Percentiles rank a stretch among this genome's conserved stretches.
Conservation (phyloP, 2,329 filamentous ascomycete species). For the Fusarium dlaminii region DNA sequence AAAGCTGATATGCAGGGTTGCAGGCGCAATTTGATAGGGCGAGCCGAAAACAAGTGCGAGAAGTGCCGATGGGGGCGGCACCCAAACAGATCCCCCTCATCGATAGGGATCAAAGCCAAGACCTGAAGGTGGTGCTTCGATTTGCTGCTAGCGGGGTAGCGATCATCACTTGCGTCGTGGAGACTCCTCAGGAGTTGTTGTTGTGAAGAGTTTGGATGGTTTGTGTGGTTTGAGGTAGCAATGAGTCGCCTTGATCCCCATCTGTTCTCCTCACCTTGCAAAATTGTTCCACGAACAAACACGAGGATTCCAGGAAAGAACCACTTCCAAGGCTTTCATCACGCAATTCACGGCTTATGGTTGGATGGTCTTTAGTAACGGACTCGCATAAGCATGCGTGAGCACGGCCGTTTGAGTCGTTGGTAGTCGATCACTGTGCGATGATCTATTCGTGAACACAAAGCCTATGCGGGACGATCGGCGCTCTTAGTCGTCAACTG, state of each 20-base stretch:
- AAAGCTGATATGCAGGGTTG: conserved; percentile 37
- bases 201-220: background rate
- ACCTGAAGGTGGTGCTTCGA: conserved; percentile 20
- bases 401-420: conserved; percentile 33
- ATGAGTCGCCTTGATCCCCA: background rate
- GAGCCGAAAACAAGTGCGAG: conserved; percentile 21
- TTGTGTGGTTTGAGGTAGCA: background rate
- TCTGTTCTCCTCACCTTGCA: background rate
- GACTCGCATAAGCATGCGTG: conserved; percentile 28
- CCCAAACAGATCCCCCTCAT: conserved; percentile 29
- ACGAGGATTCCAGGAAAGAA: background rate
- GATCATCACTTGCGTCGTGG: conserved; percentile 21
- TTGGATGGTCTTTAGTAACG: conserved; percentile 13
- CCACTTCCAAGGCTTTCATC: background rate
- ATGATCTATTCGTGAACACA: conserved; percentile 23
- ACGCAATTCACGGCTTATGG: conserved; percentile 7
- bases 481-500: conserved; percentile 21
- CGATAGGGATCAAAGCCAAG: conserved; percentile 32
- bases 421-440: conserved; percentile 34
- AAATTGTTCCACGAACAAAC: background rate
- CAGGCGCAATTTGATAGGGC: conserved; percentile 22
- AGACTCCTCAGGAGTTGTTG: background rate
- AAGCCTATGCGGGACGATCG: conserved; percentile 25
- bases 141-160: conserved; percentile 22
- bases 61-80: conserved; percentile 40